Base-by-base conservation (phyloP, 345 rosid species). In the Lepidium didymum region DNA sequence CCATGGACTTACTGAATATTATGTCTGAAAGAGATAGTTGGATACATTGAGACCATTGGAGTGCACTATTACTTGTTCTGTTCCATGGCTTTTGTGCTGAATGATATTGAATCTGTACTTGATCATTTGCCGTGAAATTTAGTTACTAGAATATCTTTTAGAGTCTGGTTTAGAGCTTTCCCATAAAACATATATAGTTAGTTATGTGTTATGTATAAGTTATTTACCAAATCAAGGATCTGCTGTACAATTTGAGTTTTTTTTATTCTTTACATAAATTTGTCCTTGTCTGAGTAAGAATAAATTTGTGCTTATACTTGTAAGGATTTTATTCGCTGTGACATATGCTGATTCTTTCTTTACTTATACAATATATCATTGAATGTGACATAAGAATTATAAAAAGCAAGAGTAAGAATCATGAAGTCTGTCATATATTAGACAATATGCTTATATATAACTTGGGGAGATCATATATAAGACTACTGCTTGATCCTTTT, bases 311-410 rank as follows among this genome's bases (percentile, higher is more conserved):
- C 9, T 54, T 63, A 44, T 44, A n/a, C 56, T 54, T 45, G 56
- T 25, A 29, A 55, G 41, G 70, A 37, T 37, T 45, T 54, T 38
- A 29, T 56, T 46, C 11, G 38, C 40, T 55, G 51, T 54, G 43
- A 57, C 29, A 14, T 72, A 56, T 49, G 23, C 36, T 64, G 71
- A 21, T 73, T 31, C 46, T 31, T 64, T 41, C 4, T 13, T 29
- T 36, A 13, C 19, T 4, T 14, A 7, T 70, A 15, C 42, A 13
- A 44, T 37, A 36, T 46, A 36, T 36, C 36, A 16, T 8, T 37
- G 19, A 29, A 27, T 38, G 51, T 54, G 56, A 29, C 65, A 44
- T 35, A 31, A 54, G 61, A 53, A 35, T 42, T 43, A 42, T 1
- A 31, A 16, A 10, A 55, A 37, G 51, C 42, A 63, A 44, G 64